phyloP scores from a whole-genome alignment of 2,329 filamentous ascomycete genomes.

The Didymella pomorum region DNA sequence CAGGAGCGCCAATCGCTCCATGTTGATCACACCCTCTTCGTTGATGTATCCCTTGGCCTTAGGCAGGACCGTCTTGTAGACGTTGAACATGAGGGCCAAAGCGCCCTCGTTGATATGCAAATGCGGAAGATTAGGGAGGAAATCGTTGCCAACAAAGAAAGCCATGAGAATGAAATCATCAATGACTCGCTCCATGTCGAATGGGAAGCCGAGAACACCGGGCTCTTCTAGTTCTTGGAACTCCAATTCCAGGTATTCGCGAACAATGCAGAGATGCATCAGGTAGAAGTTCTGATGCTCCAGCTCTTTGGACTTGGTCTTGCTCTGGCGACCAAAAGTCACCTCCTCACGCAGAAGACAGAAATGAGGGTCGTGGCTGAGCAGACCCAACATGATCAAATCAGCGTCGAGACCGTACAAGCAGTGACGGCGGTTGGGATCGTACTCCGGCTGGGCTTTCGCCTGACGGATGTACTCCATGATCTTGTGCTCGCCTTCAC shows the following conservation, averaged over 20 bases:
- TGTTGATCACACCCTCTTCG: slow-evolving; percentile 89
- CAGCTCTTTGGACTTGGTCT: slow-evolving; percentile 91
- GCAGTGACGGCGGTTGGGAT: slow-evolving; percentile 93
- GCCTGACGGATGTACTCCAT: slow-evolving; percentile 99
- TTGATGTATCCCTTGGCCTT: slow-evolving; percentile 95
- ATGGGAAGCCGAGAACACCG: slow-evolving; percentile 75
- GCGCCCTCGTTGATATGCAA: slow-evolving; percentile 99
- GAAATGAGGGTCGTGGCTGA: slow-evolving; percentile 98
- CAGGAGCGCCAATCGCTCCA: slow-evolving; percentile 78
- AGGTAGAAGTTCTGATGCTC: slow-evolving; percentile 99
- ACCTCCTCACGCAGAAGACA: slow-evolving; percentile 97
- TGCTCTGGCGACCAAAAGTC: slow-evolving; percentile 88
- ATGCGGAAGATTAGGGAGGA: slow-evolving; percentile 93
- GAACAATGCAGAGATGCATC: slow-evolving; percentile 95
- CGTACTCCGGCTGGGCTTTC: slow-evolving; percentile 92
- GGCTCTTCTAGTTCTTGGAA: slow-evolving; percentile 89
- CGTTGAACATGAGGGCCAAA: slow-evolving; percentile 93
- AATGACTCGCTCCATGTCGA: slow-evolving; percentile 95
- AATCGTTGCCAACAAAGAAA: slow-evolving; percentile 99
- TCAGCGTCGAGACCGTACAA: slow-evolving; percentile 97
- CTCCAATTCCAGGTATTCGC: slow-evolving; percentile 95
- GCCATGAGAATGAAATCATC: slow-evolving; percentile 99
- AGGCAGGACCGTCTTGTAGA: slow-evolving; percentile 91
- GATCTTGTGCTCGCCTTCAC: slow-evolving; percentile 99
- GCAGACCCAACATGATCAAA: slow-evolving; percentile 95